A percentile compares a stretch with the other conserved stretches of the same genome.
Conservation (phyloP, 116 monocot species). For the Cymodocea nodosa region DNA sequence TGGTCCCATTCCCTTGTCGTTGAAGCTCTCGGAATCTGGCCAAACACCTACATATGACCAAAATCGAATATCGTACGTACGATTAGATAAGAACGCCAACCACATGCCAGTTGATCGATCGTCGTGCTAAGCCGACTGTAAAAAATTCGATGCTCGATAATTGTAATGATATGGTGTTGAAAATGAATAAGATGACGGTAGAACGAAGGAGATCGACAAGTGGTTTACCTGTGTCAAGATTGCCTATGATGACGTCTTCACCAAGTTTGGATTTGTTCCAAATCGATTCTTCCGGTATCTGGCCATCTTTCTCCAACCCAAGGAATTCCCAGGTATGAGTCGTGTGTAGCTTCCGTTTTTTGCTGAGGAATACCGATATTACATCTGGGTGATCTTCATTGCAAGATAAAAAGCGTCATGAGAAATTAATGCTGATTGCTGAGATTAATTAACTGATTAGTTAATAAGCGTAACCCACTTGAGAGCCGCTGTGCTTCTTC, state of each 20-base stretch:
- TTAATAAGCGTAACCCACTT: not conserved
- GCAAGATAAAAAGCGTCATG: no score
- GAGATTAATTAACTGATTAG: not conserved
- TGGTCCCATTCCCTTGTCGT: conserved; percentile 54
- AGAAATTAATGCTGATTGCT: no score
- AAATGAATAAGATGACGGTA: not conserved
- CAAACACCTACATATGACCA: conserved; percentile 61
- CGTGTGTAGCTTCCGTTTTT: conserved; percentile 22
- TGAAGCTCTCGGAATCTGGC: conserved; percentile 85
- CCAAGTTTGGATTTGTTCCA: conserved; percentile 40
- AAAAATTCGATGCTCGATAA: no score
- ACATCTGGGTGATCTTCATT: conserved; percentile 23
- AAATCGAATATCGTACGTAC: not conserved
- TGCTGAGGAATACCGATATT: conserved; percentile 29
- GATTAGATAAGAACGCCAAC: no score
- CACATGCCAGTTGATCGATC: no score
- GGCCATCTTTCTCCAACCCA: conserved; percentile 27
- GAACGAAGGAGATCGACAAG: not conserved
- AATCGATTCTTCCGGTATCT: conserved; percentile 10
- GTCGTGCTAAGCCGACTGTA: no score
- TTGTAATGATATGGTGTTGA: not conserved
- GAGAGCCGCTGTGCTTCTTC: no score
- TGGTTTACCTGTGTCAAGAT: conserved; percentile 38
- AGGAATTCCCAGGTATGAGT: conserved; percentile 39
- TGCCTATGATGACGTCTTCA: conserved; percentile 41